Base-by-base conservation (phyloP, 1,139 yeast genomes). In the Geotrichum armillariae region DNA sequence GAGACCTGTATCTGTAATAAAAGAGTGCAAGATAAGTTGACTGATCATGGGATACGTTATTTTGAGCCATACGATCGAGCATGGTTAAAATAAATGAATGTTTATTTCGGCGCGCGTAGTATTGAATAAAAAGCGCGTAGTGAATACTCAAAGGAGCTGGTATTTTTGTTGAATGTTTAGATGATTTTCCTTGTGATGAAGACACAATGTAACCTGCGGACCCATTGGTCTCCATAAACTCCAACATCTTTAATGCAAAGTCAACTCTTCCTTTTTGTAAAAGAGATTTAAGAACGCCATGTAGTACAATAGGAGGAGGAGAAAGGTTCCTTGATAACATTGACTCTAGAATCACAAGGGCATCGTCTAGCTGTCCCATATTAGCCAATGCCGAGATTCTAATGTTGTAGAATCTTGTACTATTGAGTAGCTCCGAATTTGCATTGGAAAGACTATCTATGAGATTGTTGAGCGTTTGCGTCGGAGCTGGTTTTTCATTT, bases 301-400 rank as follows among this genome's bases (percentile, higher is more conserved):
- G 60, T 11, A 58, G 41, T 27, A 53, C 60, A 11, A 48, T 32
- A 4, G 41, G 31, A 12, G 59, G 55, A 1, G 58, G 59, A n/a
- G 47, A 48, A 12, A 61, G 46, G 4, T 58, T 56, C n/a, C 57
- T 40, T n/a, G 47, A 53, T 1, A 57, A 41, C 65, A 63, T 60
- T 8, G 60, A 62, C 20, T 60, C 60, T 5, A 62, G 46, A 1
- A 63, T 60, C 40, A 55, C 50, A 14, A 62, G 40, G 1, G 66
- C 63, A 37, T 56, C 55, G 20, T 58, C 56, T 23, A 53, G 48
- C 34, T 60, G 50, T 14, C 58, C 60, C 38, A 58, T 45, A 4
- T 59, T 60, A 5, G 62, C 58, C 22, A 64, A 47, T 2, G 64
- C 65, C 14, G 61, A 49, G 14, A 64, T 54, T 67, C 67, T 64